Base-by-base conservation (phyloP, 345 rosid genomes). In the Arabis alpina region DNA sequence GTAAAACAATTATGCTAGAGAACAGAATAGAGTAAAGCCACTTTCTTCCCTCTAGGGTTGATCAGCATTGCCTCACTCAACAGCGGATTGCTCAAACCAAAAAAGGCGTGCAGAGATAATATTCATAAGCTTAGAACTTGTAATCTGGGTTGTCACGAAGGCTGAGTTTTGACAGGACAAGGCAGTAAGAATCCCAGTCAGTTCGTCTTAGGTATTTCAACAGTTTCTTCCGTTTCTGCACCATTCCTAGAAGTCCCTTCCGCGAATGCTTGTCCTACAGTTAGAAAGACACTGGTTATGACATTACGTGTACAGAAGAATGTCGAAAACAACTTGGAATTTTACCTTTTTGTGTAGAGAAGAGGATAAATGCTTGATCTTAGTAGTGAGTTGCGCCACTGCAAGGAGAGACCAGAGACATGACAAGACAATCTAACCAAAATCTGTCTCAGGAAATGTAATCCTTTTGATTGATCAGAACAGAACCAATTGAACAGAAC, bases 331-430 rank as follows among this genome's bases (percentile, higher is more conserved):
- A 25, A 12, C 8, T 14, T 54, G 57, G 45, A 55, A 15, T 37
- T 63, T 86, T 57, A 93, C 96, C 96, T 89, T 91, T 75, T 89
- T 91, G 77, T 93, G 91, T 40, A 91, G 68, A 62, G 61, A 84
- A 12, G 84, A 76, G 24, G 97, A 83, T 30, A 93, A 79, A 84
- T 91, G 90, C 82, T 89, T 91, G 87, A 91, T 93, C 87, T 86
- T 93, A 37, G 87, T 85, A 14, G 98, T 93, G 48, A 93, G 87
- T 51, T 80, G 96, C 27, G 97, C 98, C 74, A 93, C 97, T 93
- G 94, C 84, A 85, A 82, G 44, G 42, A 7, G 52, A 71, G 23
- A 54, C 10, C 66, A 75, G 13, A 62, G 11, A 51, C 47, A 75
- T 57, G 44, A 60, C 12, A 52, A 66, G 57, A 25, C 54, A 73